Percentiles rank a stretch among this genome's conserved stretches.
phyloP scores from a whole-genome alignment of 2,329 filamentous ascomycete species.

The Alternaria conjuncta region DNA sequence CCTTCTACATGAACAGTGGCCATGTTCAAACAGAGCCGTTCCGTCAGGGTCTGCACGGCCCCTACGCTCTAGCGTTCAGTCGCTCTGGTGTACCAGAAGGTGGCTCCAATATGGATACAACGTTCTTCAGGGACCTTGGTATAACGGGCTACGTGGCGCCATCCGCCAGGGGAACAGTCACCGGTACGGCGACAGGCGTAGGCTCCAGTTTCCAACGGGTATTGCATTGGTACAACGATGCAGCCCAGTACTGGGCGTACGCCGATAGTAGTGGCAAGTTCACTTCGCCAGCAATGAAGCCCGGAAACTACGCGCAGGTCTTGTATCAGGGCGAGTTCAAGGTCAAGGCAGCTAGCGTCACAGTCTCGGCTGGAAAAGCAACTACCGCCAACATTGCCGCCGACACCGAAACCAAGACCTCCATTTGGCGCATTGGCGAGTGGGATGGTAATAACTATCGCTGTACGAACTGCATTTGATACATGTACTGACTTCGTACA shows the following conservation, averaged over 20 bases:
- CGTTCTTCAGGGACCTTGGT: conserved; percentile 65
- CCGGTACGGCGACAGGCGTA: conserved; percentile 66
- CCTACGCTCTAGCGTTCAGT: conserved; percentile 68
- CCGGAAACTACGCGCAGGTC: conserved; percentile 72
- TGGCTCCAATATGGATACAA: conserved; percentile 55
- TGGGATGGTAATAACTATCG: no score
- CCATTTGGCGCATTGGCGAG: conserved; percentile 69
- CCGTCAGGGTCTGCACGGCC: conserved; percentile 69
- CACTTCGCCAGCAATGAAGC: conserved; percentile 70
- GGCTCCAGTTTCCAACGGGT: conserved; percentile 60
- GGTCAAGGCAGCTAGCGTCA: conserved; percentile 56
- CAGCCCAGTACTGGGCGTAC: conserved; percentile 70
- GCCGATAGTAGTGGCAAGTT: conserved; percentile 63
- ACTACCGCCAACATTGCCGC: conserved; percentile 61
- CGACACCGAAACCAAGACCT: conserved; percentile 55
- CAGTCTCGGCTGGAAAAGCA: conserved; percentile 58
- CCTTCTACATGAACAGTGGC: conserved; percentile 72
- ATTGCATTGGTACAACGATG: conserved; percentile 69
- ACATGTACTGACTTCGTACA: no score
- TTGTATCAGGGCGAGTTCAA: conserved; percentile 67
- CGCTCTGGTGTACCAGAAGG: conserved; percentile 61
- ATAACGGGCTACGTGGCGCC: conserved; percentile 65
- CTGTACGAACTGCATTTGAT: no score
- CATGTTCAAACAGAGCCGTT: conserved; percentile 65
- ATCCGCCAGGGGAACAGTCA: conserved; percentile 64